Evolutionary conservation across 1,284 basidiomycete species (phyloP), one percentile per base, ranked within the genome.

Genomic region (Thelephora terrestris): DNA sequence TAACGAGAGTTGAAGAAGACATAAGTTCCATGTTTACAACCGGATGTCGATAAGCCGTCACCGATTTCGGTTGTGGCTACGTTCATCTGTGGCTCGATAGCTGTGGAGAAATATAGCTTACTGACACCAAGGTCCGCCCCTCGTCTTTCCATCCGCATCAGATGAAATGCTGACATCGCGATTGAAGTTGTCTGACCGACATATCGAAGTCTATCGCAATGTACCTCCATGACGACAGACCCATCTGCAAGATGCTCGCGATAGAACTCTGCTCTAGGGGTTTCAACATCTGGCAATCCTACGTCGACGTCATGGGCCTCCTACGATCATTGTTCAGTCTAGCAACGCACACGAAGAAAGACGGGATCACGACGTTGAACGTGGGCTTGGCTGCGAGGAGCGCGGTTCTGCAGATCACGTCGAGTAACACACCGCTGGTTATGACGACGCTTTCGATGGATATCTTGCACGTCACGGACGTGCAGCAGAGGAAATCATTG

Each of bases 381-480:
- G 70, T 77, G 5, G 78, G 72, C 20, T 71, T 71, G 17, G 78
- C 81, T 53, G 91, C 95, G 0, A 78, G 93, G 43, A 64, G 78
- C 10, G 91, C 91, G 1, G 84, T 95, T 4, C 67, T 98, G 14
- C 82, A 88, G 43, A 88, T 97, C 32, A 93, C 93, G 0, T 75
- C 79, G 0, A 77, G 77, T 45, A 88, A 94, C 58, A 91, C 92
- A 10, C 82, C 85, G 2, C 66, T 99, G 17, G 97, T 99, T 68
- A 97, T 98, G 87, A 90, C 91, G 1, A 97, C 95, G 0, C 67
- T 99, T 21, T 83, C 86, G 2, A 75, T 95, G 58, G 95, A 97
- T 61, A 93, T 99, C 42, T 71, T 95, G 40, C 84, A 87, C 46
- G 86, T 91, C 9, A 75, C 77, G 29, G 81, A 76, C 1, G 66